phyloP scores from a whole-genome alignment of 495 filamentous ascomycete species.

The Recurvomyces mirabilis region DNA sequence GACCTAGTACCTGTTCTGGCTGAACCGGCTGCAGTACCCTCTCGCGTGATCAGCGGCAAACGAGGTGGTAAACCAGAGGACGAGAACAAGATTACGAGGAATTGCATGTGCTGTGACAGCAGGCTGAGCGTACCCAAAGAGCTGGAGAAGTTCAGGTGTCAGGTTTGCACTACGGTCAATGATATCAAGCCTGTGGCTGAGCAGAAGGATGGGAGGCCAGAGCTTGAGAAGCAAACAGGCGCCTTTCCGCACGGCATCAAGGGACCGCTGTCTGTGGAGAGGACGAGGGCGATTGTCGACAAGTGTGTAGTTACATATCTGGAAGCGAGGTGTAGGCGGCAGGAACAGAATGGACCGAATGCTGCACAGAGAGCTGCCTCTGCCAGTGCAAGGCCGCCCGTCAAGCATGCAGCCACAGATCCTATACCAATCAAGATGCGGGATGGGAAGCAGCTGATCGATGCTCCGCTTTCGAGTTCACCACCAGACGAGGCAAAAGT shows the following conservation, averaged over 20 bases:
- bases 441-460: constrained; percentile 4
- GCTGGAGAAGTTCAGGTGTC: constrained; percentile 67
- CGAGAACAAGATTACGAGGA: constrained; percentile 37
- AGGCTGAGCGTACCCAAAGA: constrained; percentile 73
- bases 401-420: neutral
- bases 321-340: constrained; percentile 26
- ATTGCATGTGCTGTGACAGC: constrained; percentile 48
- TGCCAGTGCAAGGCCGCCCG: too few species aligned
- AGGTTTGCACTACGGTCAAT: constrained; percentile 77
- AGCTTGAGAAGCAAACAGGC: constrained; percentile 12
- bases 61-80: constrained; percentile 16
- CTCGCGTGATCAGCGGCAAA: constrained; percentile 10
- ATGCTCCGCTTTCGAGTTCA: constrained; percentile 12
- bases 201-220: constrained; percentile 21
- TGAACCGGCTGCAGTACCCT: constrained; percentile 5
- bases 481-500: constrained; percentile 9
- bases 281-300: constrained; percentile 42
- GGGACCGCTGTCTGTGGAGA: constrained; percentile 25
- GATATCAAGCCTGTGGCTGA: constrained; percentile 50
- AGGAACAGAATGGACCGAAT: neutral
- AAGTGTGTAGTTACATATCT: constrained; percentile 44
- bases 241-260: constrained; percentile 7
- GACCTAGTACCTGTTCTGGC: constrained; percentile 18
- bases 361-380: neutral
- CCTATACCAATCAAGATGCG: neutral